Evolutionary conservation across 2,329 filamentous ascomycete genomes (phyloP).

Genomic region (Trichoderma atrobrunneum): DNA sequence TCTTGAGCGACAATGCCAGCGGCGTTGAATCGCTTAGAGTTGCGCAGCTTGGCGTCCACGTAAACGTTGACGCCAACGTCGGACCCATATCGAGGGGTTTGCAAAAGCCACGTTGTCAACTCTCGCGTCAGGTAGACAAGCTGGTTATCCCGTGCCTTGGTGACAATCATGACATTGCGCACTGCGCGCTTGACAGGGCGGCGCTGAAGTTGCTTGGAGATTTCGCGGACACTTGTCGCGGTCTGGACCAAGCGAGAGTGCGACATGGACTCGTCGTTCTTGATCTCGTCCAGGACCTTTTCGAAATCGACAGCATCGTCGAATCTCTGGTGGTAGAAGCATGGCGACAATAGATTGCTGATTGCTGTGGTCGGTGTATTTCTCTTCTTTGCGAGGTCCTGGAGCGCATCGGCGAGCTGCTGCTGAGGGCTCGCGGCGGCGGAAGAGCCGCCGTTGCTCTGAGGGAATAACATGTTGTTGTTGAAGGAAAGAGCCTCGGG

Average conservation of each 20-base stretch:
- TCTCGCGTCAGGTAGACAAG: slow-evolving; percentile 87
- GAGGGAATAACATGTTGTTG: slow-evolving; percentile 46
- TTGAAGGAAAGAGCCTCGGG: slow-evolving; percentile 62
- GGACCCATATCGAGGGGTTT: slow-evolving; percentile 83
- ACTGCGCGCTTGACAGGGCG: slow-evolving; percentile 90
- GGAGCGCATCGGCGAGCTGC: slow-evolving; percentile 61
- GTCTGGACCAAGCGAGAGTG: slow-evolving; percentile 94
- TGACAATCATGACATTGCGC: slow-evolving; percentile 95
- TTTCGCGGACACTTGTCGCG: slow-evolving; percentile 89
- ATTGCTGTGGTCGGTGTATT: slow-evolving; percentile 44
- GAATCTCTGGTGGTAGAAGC: slow-evolving; percentile 97
- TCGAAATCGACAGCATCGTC: slow-evolving; percentile 95
- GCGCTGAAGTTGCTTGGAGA: slow-evolving; percentile 90
- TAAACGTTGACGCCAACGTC: slow-evolving; percentile 94
- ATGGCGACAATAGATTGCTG: slow-evolving; percentile 77
- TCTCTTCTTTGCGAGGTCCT: slow-evolving; percentile 48
- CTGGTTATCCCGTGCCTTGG: slow-evolving; percentile 93
- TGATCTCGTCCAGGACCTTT: slow-evolving; percentile 91
- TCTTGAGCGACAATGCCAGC: slow-evolving; percentile 70
- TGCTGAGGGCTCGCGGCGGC: slow-evolving; percentile 46
- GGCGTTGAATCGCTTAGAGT: slow-evolving; percentile 84
- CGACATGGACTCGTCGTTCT: slow-evolving; percentile 82
- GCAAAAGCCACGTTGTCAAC: slow-evolving; percentile 81
- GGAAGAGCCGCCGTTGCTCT: slow-evolving; percentile 19
- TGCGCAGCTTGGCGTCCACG: slow-evolving; percentile 91